These are phyloP conservation scores for Whalleya microplaca DNA, from an alignment of 2,329 filamentous ascomycete species.

Conservation along the genomic window DNA sequence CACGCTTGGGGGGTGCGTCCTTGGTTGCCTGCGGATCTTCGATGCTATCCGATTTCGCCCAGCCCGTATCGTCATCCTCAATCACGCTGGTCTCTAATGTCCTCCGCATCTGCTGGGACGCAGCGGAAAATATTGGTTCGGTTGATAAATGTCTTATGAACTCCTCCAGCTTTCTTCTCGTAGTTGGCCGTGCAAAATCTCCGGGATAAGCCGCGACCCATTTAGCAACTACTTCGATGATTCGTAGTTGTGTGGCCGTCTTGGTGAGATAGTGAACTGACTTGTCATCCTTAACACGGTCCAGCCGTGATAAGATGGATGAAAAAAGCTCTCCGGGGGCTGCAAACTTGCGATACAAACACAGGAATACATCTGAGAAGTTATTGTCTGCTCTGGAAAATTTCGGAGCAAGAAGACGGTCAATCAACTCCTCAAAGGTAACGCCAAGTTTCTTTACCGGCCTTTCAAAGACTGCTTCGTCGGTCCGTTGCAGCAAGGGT, in stretches of 20 bases:
- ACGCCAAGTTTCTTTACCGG: conserved; percentile 57
- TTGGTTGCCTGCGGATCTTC: conserved; percentile 30
- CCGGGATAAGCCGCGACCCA: conserved; percentile 92
- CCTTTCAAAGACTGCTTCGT: conserved; percentile 63
- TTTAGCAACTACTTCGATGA: conserved; percentile 81
- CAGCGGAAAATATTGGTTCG: conserved; percentile 81
- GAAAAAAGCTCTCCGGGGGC: conserved; percentile 78
- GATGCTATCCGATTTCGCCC: conserved; percentile 81
- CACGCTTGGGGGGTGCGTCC: conserved; percentile 26
- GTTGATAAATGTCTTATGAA: conserved; percentile 77
- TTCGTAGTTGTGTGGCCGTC: conserved; percentile 79
- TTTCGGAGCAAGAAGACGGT: conserved; percentile 80
- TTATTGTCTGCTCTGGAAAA: conserved; percentile 88
- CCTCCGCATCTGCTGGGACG: conserved; percentile 82
- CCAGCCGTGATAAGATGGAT: conserved; percentile 76
- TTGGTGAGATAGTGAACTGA: conserved; percentile 72
- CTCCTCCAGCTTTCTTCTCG: conserved; percentile 70
- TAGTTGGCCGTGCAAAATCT: conserved; percentile 82
- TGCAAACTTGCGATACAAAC: conserved; percentile 91
- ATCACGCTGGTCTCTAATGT: conserved; percentile 72
- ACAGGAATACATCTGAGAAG: conserved; percentile 87
- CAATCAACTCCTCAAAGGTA: conserved; percentile 74
- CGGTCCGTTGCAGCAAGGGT: conserved; percentile 67
- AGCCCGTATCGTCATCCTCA: conserved; percentile 90
- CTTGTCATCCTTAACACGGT: conserved; percentile 69